Percentiles rank a stretch among this genome's conserved stretches.
phyloP scores from a whole-genome alignment of 2,329 filamentous ascomycete genomes.

The Endoconidiophora laricicola region DNA sequence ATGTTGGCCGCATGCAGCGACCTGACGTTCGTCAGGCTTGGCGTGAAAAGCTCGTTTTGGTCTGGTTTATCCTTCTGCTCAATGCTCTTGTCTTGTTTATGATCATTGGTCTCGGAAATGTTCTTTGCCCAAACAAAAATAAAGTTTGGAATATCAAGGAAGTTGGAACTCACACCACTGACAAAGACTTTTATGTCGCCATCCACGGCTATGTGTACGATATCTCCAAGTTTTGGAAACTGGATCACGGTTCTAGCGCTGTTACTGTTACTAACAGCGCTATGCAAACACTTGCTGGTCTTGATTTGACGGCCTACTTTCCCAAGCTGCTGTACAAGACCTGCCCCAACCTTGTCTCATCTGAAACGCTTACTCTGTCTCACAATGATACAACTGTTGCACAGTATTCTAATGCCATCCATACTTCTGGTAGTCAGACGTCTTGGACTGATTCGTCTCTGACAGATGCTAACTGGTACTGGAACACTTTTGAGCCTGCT shows the following conservation, averaged over 20 bases:
- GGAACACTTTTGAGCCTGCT: conserved; percentile 50
- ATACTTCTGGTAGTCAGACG: conserved; percentile 51
- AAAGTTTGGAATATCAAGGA: conserved; percentile 70
- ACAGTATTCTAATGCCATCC: conserved; percentile 37
- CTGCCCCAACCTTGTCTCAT: conserved; percentile 56
- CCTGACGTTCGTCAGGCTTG: conserved; percentile 94
- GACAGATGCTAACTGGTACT: conserved; percentile 59
- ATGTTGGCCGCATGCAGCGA: conserved; percentile 84
- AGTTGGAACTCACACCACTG: conserved; percentile 52
- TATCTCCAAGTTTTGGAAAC: conserved; percentile 71
- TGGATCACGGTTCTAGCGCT: conserved; percentile 61
- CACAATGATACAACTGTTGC: conserved; percentile 43
- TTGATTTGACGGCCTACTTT: conserved; percentile 75
- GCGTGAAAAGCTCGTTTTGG: conserved; percentile 83
- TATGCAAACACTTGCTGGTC: conserved; percentile 67
- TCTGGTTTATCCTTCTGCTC: conserved; percentile 62
- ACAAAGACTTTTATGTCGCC: conserved; percentile 70
- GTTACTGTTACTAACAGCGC: conserved; percentile 40
- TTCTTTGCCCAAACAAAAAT: conserved; percentile 81
- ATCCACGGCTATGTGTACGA: conserved; percentile 85
- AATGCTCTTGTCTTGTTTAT: conserved; percentile 80
- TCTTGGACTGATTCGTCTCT: conserved; percentile 41
- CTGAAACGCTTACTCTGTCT: conserved; percentile 37
- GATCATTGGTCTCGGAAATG: conserved; percentile 69
- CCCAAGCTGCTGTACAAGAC: conserved; percentile 56